Percentiles rank a stretch among this genome's conserved stretches.
Conservation (phyloP, 108 stramenopile species). For the Mediolabrus comicus region DNA sequence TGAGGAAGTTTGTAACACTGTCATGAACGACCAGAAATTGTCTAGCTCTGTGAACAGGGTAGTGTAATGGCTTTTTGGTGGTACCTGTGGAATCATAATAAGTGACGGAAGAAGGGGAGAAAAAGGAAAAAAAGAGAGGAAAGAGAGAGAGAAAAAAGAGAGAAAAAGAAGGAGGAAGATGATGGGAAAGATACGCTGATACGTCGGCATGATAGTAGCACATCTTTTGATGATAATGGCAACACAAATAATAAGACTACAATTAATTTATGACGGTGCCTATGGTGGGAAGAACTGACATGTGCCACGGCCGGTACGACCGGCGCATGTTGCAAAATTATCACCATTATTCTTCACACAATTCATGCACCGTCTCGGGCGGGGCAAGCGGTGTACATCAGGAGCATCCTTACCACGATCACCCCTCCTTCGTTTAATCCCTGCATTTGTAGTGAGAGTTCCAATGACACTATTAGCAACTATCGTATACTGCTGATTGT, state of each 20-base stretch:
- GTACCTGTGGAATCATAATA: too few relatives aligned
- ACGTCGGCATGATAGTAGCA: too few relatives aligned
- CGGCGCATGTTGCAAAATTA: neutral
- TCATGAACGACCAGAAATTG: conserved; percentile 76
- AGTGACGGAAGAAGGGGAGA: too few relatives aligned
- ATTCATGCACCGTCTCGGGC: neutral
- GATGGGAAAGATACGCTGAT: too few relatives aligned
- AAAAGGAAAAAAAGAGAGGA: too few relatives aligned
- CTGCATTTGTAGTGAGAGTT: neutral
- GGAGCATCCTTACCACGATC: neutral
- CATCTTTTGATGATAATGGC: too few relatives aligned
- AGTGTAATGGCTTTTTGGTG: too few relatives aligned
- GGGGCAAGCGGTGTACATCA: neutral
- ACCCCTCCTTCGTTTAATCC: neutral
- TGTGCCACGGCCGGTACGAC: neutral
- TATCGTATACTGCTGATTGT: neutral
- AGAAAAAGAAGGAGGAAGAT: too few relatives aligned
- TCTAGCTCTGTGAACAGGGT: conserved; percentile 58
- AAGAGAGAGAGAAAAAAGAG: too few relatives aligned
- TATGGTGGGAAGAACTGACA: neutral
- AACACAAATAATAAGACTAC: too few relatives aligned
- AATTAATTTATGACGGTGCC: too few relatives aligned
- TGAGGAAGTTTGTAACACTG: conserved; percentile 53
- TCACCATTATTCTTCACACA: neutral
- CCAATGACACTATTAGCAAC: neutral